phyloP scores from a whole-genome alignment of 176 grass and related monocot genomes.

The Carex myosuroides region DNA sequence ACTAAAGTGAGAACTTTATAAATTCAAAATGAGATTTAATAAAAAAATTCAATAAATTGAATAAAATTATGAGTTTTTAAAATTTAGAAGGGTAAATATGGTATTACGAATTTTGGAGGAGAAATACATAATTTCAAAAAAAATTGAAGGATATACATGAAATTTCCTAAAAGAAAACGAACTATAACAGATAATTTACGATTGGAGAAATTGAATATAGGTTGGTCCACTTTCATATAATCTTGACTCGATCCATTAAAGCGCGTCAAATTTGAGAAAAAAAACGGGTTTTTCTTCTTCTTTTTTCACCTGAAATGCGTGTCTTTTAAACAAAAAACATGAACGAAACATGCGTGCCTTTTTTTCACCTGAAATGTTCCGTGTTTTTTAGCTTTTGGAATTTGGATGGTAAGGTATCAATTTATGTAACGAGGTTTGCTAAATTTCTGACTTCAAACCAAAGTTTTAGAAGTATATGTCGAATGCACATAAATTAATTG shows the following conservation, averaged over 20 bases:
- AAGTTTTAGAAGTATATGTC: not conserved
- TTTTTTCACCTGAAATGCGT: not conserved
- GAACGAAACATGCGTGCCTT: not conserved
- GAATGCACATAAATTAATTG: not conserved
- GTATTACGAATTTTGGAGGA: no score
- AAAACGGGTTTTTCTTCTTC: not conserved
- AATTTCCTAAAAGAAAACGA: not conserved
- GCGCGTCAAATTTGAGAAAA: not conserved
- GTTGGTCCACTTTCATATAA: not conserved
- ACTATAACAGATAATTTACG: not conserved
- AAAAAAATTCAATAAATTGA: no score
- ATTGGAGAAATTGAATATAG: not conserved
- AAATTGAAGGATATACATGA: not conserved
- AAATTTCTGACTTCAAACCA: not conserved
- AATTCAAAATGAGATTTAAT: no score
- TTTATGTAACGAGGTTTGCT: constrained; percentile 3
- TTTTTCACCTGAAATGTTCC: not conserved
- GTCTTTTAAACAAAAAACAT: not conserved
- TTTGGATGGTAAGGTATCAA: constrained; percentile 6
- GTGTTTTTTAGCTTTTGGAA: not conserved
- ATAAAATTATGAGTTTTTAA: no score
- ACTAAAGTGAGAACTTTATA: no score
- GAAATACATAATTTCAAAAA: no score
- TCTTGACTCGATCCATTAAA: not conserved
- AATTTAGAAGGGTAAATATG: no score